Evolutionary conservation across 352 stramenopile genomes (phyloP).

Genomic region (Halophytophthora batemanensis): DNA sequence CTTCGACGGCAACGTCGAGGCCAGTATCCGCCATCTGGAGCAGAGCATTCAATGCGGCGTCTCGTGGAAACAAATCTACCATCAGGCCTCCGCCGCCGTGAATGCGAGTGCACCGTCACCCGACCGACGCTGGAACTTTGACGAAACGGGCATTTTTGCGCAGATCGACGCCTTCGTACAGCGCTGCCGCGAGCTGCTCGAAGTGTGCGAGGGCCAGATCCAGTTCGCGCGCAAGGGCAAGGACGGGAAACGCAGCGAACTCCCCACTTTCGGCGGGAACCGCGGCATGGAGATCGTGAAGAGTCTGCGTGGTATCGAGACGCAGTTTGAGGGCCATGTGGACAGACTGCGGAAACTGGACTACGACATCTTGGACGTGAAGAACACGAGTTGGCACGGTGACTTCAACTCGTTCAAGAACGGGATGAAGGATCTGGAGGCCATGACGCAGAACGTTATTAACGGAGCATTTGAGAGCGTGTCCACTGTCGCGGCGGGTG

Average conservation of each 20-base stretch:
- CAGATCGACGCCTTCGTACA: constrained; percentile 96
- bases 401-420: constrained; percentile 96
- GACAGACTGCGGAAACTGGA: constrained; percentile 87
- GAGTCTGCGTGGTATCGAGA: constrained; percentile 90
- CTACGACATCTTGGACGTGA: constrained; percentile 95
- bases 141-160: constrained; percentile 94
- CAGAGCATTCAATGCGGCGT: constrained; percentile 92
- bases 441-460: constrained; percentile 96
- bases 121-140: constrained; percentile 87
- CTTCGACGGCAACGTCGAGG: constrained; percentile 92
- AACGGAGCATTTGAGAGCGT: constrained; percentile 93
- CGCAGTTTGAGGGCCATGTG: constrained; percentile 90
- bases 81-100: constrained; percentile 54
- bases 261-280: constrained; percentile 92
- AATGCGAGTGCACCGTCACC: constrained; percentile 45
- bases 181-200: constrained; percentile 91
- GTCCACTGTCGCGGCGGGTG: constrained; percentile 82
- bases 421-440: constrained; percentile 94
- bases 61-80: constrained; percentile 91
- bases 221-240: constrained; percentile 91
- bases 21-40: constrained; percentile 85
- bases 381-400: constrained; percentile 93
- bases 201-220: constrained; percentile 94
- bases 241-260: constrained; percentile 48
- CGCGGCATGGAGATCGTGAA: constrained; percentile 91